These are phyloP conservation scores for Neurospora sp. DNA, from an alignment of 495 filamentous ascomycete genomes.

Conservation along the genomic window DNA sequence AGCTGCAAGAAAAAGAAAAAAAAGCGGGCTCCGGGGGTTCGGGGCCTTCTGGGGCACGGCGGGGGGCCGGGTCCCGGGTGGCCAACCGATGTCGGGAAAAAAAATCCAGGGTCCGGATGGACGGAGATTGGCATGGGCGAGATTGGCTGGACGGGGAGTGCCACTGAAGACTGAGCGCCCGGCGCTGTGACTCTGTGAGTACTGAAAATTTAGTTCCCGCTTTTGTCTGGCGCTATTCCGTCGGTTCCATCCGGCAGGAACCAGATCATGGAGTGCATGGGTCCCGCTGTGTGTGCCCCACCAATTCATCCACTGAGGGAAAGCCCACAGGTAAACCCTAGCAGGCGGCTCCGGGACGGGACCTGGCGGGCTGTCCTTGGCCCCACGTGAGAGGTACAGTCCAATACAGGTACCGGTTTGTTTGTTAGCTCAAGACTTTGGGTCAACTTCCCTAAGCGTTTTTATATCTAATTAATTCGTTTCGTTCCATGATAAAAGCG, in stretches of 20 bases:
- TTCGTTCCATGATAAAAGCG: too few species aligned
- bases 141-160: background rate
- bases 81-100: too few species aligned
- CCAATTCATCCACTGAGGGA: background rate
- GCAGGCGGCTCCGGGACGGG: background rate
- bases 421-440: too few species aligned
- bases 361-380: background rate
- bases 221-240: background rate
- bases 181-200: background rate
- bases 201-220: constrained; percentile 6
- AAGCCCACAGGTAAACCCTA: background rate
- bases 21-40: too few species aligned
- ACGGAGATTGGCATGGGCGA: constrained; percentile 1
- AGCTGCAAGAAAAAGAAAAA: background rate
- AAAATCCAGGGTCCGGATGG: constrained; percentile 1
- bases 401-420: too few species aligned
- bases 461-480: too few species aligned
- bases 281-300: background rate
- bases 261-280: background rate
- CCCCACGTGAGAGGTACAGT: background rate
- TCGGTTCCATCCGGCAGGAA: constrained; percentile 10
- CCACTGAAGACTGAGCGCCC: background rate
- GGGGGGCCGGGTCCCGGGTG: too few species aligned
- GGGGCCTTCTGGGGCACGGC: too few species aligned
- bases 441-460: too few species aligned